Percentiles rank a stretch among this genome's conserved stretches.
Evolutionary conservation across 1,139 yeast species (phyloP).

Genomic region (Taphrina deformans): DNA sequence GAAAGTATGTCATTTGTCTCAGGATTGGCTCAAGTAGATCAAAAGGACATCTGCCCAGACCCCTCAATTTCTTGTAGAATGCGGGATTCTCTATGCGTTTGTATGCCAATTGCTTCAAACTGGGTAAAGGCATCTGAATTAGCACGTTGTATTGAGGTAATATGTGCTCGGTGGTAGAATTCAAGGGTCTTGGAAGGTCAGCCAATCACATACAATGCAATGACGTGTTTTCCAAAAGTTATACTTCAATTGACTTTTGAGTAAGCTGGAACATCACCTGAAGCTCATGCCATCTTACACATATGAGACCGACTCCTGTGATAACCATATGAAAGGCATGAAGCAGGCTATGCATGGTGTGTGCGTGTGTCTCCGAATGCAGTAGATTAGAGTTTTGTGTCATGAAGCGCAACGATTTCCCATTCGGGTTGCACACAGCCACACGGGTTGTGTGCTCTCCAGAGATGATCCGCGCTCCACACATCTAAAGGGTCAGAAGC

Average conservation of each 20-base stretch:
- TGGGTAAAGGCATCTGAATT: neutral
- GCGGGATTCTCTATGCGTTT: neutral
- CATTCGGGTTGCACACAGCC: neutral
- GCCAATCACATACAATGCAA: neutral
- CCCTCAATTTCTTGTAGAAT: neutral
- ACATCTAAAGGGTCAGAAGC: no score
- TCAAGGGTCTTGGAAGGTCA: neutral
- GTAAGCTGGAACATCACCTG: no score
- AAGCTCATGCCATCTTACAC: no score
- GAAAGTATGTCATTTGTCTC: slow-evolving; percentile 3
- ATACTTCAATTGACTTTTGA: no score
- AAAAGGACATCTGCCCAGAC: slow-evolving; percentile 3
- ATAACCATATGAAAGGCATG: no score
- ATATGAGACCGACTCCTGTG: no score
- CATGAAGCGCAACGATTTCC: neutral
- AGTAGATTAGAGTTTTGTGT: neutral
- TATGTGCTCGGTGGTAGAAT: neutral
- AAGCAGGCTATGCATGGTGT: no score
- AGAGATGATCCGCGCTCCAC: neutral
- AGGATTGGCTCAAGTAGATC: neutral
- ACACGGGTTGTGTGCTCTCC: neutral
- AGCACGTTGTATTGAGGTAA: no score
- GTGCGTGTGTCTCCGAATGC: no score
- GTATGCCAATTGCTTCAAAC: slow-evolving; percentile 9
- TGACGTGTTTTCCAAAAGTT: no score